These are phyloP conservation scores for Coemansia sp. DNA, from an alignment of 192 early-diverging fungal species.

Conservation along the genomic window DNA sequence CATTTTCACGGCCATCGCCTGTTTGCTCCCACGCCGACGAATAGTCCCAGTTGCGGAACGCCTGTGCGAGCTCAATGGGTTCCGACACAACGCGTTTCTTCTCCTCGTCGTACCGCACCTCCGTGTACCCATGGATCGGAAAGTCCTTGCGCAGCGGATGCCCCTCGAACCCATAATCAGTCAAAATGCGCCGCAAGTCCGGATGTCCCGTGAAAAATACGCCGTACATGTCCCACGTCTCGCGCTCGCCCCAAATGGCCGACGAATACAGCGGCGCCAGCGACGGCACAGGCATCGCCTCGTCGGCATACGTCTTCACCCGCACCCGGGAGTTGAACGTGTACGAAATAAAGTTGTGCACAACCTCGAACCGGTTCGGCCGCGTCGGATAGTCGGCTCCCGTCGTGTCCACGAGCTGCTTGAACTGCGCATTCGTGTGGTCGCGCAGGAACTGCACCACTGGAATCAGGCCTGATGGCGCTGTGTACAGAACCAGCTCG, in stretches of 20 bases:
- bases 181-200: conserved; percentile 93
- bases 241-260: conserved; percentile 98
- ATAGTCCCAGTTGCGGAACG: conserved; percentile 95
- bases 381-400: conserved; percentile 91
- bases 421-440: conserved; percentile 89
- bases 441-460: conserved; percentile 90
- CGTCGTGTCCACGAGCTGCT: conserved; percentile 85
- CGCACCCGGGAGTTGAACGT: conserved; percentile 91
- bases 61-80: conserved; percentile 93
- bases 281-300: conserved; percentile 88
- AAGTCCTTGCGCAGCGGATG: conserved; percentile 96
- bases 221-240: conserved; percentile 98
- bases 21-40: conserved; percentile 93
- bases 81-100: conserved; percentile 97
- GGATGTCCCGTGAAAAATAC: conserved; percentile 95
- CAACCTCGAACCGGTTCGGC: conserved; percentile 93
- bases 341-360: conserved; percentile 87
- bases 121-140: conserved; percentile 97
- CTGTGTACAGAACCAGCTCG: conserved; percentile 92
- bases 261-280: conserved; percentile 73
- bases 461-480: conserved; percentile 73
- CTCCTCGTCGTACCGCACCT: conserved; percentile 97
- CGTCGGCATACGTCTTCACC: conserved; percentile 95
- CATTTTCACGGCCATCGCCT: conserved; percentile 59
- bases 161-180: conserved; percentile 98